Base-by-base conservation (phyloP, 176 grass and related monocot species). In the Aegilops umbellulata region DNA sequence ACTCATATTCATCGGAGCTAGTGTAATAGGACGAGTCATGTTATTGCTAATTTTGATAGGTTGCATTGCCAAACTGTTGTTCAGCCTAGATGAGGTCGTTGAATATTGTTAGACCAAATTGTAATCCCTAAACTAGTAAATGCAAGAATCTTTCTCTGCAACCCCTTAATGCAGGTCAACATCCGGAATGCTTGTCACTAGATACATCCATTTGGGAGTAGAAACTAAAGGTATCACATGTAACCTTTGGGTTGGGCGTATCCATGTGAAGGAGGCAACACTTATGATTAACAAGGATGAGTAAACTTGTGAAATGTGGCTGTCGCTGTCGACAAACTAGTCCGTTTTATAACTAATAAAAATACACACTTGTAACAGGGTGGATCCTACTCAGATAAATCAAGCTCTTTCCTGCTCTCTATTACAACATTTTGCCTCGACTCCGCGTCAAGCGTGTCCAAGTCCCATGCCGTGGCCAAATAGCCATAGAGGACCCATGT, bases 321-420 rank as follows among this genome's bases (percentile, higher is more conserved):
- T 64, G 38, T 35, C 23, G 25, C 38, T 49, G 82, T 64, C 70
- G 9, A 53, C 41, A 76, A 65, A 76, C 44, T 57, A 68, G 22
- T 75, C 17, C 8, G 55, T 57, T 53, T 80, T 38, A 29, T 12
- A 32, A 15, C 22, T 26, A 69, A 29, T 77, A 90, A 79, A 79
- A 34, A 87, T 55, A 65, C 84, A 90, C 65, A 67, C 11, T 44
- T 32, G 51, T 79, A 58, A 23, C 58, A 83, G 42, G 42, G 65
- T 10, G 2, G n/a, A 29, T 24, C 29, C 70, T 91, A 91, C 35
- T 93, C 86, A 51, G 82, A 83, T 57, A 92, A 88, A 79, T 94
- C 88, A 26, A 89, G 83, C 79, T 99, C 97, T 79, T 87, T 96
- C 80, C 87, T 91, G 85, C 97, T 99, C 87, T 90, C 92, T 89